These are phyloP conservation scores for Brassica balearica DNA, from an alignment of 441 rosid genomes.

Conservation along the genomic window DNA sequence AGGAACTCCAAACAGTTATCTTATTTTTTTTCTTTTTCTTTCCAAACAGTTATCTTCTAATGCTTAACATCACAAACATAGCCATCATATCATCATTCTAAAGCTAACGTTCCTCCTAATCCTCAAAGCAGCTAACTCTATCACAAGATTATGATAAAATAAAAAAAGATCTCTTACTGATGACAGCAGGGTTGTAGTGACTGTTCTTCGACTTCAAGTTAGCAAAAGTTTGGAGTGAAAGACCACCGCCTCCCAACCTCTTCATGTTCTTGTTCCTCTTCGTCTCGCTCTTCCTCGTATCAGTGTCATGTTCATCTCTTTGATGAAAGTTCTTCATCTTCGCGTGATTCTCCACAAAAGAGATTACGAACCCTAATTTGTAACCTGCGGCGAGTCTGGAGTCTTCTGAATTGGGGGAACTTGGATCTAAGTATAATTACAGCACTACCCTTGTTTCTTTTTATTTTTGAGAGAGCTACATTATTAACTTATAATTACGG, in stretches of 20 bases:
- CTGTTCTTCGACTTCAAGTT: constrained; percentile 63
- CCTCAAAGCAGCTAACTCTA: too few relatives aligned
- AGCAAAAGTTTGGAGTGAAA: constrained; percentile 85
- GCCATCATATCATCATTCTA: neutral
- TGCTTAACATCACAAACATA: constrained; percentile 13
- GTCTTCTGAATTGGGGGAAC: constrained; percentile 7
- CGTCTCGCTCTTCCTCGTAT: constrained; percentile 36
- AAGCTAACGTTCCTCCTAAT: neutral
- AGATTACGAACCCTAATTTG: constrained; percentile 32
- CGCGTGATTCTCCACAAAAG: neutral
- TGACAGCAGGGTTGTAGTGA: constrained; percentile 70
- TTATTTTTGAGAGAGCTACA: neutral
- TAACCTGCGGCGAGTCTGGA: constrained; percentile 19
- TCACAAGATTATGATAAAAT: too few relatives aligned
- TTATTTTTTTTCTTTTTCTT: neutral
- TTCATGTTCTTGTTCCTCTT: constrained; percentile 62
- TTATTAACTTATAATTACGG: too few relatives aligned
- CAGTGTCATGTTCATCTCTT: constrained; percentile 30
- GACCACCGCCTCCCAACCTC: constrained; percentile 84
- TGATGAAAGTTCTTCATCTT: constrained; percentile 56
- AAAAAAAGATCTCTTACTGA: constrained; percentile 47
- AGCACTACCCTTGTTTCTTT: neutral
- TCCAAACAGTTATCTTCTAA: neutral
- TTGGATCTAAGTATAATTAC: neutral
- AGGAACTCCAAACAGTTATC: neutral